A percentile compares a stretch with the other conserved stretches of the same genome.
Evolutionary conservation across 495 filamentous ascomycete genomes (phyloP).

Genomic region (Trichocladium antarcticum): DNA sequence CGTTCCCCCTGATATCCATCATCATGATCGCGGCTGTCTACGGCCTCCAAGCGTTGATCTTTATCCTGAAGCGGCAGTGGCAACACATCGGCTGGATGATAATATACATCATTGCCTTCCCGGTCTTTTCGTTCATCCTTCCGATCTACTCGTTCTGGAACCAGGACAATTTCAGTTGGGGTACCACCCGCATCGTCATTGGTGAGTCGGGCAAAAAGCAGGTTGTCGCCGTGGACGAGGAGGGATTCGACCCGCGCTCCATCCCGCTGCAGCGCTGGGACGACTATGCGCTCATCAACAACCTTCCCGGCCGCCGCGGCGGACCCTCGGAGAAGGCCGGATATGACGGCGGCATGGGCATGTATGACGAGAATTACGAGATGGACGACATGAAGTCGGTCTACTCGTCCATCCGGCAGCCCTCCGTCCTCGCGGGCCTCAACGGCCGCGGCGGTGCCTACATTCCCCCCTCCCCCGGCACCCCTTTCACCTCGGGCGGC

Average conservation of each 20-base stretch:
- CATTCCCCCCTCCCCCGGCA: slow-evolving; percentile 67
- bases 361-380: slow-evolving; percentile 68
- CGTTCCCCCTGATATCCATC: slow-evolving; percentile 77
- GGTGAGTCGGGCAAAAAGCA: slow-evolving; percentile 86
- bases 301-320: slow-evolving; percentile 83
- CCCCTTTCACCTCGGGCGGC: slow-evolving; percentile 43
- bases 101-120: slow-evolving; percentile 89
- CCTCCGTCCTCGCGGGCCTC: slow-evolving; percentile 84
- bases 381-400: slow-evolving; percentile 97
- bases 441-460: slow-evolving; percentile 53
- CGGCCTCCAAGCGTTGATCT: slow-evolving; percentile 89
- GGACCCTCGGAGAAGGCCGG: slow-evolving; percentile 53
- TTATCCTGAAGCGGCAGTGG: slow-evolving; percentile 93
- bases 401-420: slow-evolving; percentile 89
- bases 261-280: slow-evolving; percentile 96
- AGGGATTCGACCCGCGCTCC: slow-evolving; percentile 77
- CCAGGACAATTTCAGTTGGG: slow-evolving; percentile 96
- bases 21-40: slow-evolving; percentile 84
- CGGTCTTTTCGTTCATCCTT: slow-evolving; percentile 83
- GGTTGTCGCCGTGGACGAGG: slow-evolving; percentile 75
- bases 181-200: slow-evolving; percentile 93
- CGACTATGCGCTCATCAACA: slow-evolving; percentile 86
- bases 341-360: slow-evolving; percentile 31
- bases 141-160: slow-evolving; percentile 99
- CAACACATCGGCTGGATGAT: slow-evolving; percentile 99